These are phyloP conservation scores for Syzygium malaccense DNA, from an alignment of 441 rosid species.

Conservation along the genomic window DNA sequence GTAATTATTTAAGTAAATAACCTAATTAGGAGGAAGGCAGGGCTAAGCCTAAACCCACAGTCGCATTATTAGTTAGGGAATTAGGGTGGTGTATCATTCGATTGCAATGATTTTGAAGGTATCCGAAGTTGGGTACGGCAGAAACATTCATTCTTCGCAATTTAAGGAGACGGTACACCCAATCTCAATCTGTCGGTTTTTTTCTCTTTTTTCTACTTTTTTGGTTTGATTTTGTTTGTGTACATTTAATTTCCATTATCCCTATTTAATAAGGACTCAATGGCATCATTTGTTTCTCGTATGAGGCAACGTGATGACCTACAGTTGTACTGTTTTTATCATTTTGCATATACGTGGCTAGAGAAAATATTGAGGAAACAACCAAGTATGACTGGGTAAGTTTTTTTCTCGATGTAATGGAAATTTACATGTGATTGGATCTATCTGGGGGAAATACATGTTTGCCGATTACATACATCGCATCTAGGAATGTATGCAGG, in stretches of 20 bases:
- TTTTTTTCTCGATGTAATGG: not conserved
- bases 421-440: not conserved
- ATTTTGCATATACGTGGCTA: not conserved
- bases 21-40: not conserved
- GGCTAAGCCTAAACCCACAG: not conserved
- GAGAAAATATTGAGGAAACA: not conserved
- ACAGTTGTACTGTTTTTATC: not conserved
- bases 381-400: rapidly evolving
- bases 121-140: not conserved
- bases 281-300: not conserved
- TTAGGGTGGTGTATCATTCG: not conserved
- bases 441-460: not conserved
- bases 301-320: not conserved
- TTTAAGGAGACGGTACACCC: not conserved
- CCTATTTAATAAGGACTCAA: not conserved
- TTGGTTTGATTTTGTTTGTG: not conserved
- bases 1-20: not conserved
- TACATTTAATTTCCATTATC: not conserved
- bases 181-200: not conserved
- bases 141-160: not conserved
- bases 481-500: not conserved
- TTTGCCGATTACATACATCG: not conserved
- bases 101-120: not conserved
- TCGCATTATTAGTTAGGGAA: not conserved
- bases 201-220: not conserved